Base-by-base conservation (phyloP, 1,139 yeast genomes). In the Suhomyces bokatorum region DNA sequence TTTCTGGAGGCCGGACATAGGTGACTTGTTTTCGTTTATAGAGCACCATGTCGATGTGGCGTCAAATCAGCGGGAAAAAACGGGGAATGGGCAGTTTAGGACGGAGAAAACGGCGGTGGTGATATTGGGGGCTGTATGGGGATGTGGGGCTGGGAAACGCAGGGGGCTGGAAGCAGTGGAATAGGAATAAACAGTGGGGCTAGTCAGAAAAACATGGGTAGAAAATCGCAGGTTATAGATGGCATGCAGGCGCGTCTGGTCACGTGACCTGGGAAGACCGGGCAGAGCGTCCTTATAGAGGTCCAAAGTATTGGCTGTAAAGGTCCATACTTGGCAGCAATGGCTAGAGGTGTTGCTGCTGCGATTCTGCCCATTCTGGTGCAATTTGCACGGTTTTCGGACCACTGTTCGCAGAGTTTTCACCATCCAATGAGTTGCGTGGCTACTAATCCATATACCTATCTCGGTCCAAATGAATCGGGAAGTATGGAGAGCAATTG, bases 21-120 rank as follows among this genome's bases (percentile, higher is more conserved):
- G 75, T 71, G 32, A 85, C 88, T 39, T 83, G 84, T 61, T 85
- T 85, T 49, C 93, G 70, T 60, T 85, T 85, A 66, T 81, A 85
- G 35, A 85, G 69, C 41, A 86, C 95, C 95, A 74, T 74, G 14
- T 29, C 29, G 32, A 6, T 28, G 14, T 29, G 14, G 26, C n/a
- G 36, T 16, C 12, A 34, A 34, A 24, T 22, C 16, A 27, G 17
- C 36, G 27, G 36, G 10, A 17, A 34, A 34, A 22, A 34, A 7
- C n/a, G n/a, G 36, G 29, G n/a, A 12, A 26, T 26, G 29, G 29
- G n/a, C 29, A 26, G n/a, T n/a, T 2, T 8, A 10, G 3, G 29
- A n/a, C 10, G 29, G 29, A 10, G 20, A 24, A 13, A 13, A 14
- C n/a, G 36, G 20, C 13, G 26, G 20, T 9, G 11, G 11, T 27